Base-by-base conservation (phyloP, 2,329 filamentous ascomycete species). In the Fusarium sp. region DNA sequence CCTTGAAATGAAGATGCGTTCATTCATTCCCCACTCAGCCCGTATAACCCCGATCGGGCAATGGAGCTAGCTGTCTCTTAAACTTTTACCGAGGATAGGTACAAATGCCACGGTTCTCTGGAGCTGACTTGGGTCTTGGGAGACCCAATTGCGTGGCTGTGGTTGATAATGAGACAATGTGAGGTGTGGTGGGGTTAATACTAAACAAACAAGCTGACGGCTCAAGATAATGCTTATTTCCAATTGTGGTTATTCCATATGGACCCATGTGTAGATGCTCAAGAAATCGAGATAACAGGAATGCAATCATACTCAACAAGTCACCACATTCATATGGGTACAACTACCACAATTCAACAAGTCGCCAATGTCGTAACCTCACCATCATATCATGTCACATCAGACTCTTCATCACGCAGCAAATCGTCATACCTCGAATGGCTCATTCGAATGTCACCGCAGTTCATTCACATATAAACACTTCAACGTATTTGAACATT, bases 401-500 rank as follows among this genome's bases (percentile, higher is more conserved):
- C 33, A 53, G 15, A 46, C 23, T 4, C 17, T 18, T 43, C 31
- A 40, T 33, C 6, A 42, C 45, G 7, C 25, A 35, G 6, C 27
- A 9, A 9, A 25, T 57, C 20, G 35, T 46, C 56, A 41, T 25
- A 6, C 2, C 10, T 48, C 13, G 11, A 7, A 35, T 23, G n/a
- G n/a, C 9, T 27, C 42, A 54, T 18, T 17, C 15, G 3, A 42
- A 11, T 15, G 45, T 43, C 40, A 57, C 25, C 51, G n/a, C 14
- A 42, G 18, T 11, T 55, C 42, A 25, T 5, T 27, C n/a, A 37
- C 14, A 42, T 7, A 11, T 39, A 23, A 18, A 25, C 14, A 23
- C 39, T 7, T 18, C 2, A 41, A 39, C 31, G 11, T 70, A 53
- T 70, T 72, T 69, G 62, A 76, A 77, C 75, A 65, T 70, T 80